Base-by-base conservation (phyloP, 257 asterid species). In the Nicotiana obtusifolia region DNA sequence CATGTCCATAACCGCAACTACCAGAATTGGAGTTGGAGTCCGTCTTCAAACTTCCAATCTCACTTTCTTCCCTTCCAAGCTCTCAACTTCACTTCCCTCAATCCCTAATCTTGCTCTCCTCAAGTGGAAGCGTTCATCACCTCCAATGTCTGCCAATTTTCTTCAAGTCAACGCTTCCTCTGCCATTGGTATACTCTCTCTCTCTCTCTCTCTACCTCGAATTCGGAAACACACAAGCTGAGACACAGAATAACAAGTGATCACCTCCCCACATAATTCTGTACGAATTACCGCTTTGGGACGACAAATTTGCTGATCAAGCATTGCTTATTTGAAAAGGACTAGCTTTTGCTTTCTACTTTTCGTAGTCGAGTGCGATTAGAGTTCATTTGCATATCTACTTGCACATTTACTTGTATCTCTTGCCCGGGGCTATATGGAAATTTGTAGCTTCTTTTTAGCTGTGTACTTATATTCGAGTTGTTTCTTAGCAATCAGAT, bases 131-230 rank as follows among this genome's bases (percentile, higher is more conserved):
- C 71, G 30, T 13, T 49, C 41, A 35, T 30, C 82, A 14, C 1
- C 69, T 0, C 28, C 76, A 41, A 73, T 73, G 79, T 73, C 78
- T 13, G 52, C 77, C 73, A 66, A 37, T 52, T 64, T 41, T 59
- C 59, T 67, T 37, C 69, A 67, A 37, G 56, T 57, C 44, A 65
- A 78, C 28, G 13, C 78, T 71, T 71, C 35, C n/a, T 65, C 85
- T 3, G 53, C 85, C 59, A 67, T 37, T 5, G 85, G 83, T 83
- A 53, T 22, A 19, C 47, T 53, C 67, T 56, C 24, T 54, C 22
- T 54, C 22, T 57, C 11, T 5, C 9, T 57, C 10, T 54, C 22
- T 57, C 11, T 5, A 8, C n/a, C 26, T 19, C 24, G 49, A 41
- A 41, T 41, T 41, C 3, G 49, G 49, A 57, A 2, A 56, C 3